phyloP scores from a whole-genome alignment of 352 stramenopile species.

The Aphanomyces invadans region DNA sequence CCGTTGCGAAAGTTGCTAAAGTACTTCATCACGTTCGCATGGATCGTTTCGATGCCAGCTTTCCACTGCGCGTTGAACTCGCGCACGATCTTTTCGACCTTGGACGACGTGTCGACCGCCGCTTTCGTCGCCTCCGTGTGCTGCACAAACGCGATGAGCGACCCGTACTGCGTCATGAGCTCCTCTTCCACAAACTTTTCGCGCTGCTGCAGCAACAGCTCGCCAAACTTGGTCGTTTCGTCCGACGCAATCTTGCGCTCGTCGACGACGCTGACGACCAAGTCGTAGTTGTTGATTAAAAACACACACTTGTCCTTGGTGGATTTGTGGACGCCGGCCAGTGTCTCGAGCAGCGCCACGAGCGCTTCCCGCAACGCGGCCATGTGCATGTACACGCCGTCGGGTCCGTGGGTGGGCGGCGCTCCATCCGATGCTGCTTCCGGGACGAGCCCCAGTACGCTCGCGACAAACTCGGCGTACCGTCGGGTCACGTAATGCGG shows the following conservation, averaged over 20 bases:
- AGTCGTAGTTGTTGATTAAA: constrained; percentile 98
- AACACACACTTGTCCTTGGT: constrained; percentile 95
- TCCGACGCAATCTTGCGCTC: constrained; percentile 90
- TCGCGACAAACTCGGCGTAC: constrained; percentile 97
- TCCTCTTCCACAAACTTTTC: constrained; percentile 98
- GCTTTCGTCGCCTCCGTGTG: constrained; percentile 67
- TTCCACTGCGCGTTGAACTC: constrained; percentile 97
- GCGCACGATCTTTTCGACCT: constrained; percentile 91
- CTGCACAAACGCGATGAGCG: constrained; percentile 97
- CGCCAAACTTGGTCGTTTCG: constrained; percentile 92
- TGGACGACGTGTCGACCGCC: constrained; percentile 73
- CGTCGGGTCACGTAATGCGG: constrained; percentile 94
- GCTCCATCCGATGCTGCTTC: constrained; percentile 73
- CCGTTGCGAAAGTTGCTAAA: constrained; percentile 98
- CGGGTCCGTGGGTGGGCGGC: too few relatives aligned
- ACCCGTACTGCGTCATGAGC: constrained; percentile 87
- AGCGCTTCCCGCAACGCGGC: constrained; percentile 74
- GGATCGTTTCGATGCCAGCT: constrained; percentile 94
- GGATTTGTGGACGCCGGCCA: constrained; percentile 87
- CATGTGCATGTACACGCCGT: constrained; percentile 95
- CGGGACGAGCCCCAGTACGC: constrained; percentile 88
- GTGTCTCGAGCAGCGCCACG: constrained; percentile 58
- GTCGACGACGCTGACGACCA: constrained; percentile 93
- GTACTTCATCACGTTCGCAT: constrained; percentile 95
- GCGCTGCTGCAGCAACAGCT: constrained; percentile 87